Percentiles rank a stretch among this genome's conserved stretches.
Conservation (phyloP, 2,329 filamentous ascomycete species). For the Malbranchea cinnamomea region DNA sequence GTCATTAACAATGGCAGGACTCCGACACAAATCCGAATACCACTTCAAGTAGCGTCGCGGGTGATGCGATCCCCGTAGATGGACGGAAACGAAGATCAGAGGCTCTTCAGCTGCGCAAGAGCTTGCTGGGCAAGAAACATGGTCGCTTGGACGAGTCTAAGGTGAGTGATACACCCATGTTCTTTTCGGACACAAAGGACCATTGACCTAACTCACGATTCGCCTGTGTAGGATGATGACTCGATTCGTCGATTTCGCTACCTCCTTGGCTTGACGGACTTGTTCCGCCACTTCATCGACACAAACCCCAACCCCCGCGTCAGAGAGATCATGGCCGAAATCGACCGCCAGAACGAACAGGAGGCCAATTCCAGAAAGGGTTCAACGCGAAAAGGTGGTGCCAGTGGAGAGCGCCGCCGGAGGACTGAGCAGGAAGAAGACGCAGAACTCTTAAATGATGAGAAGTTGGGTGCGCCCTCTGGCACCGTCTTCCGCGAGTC, state of each 20-base stretch:
- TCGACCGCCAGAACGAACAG: conserved; percentile 79
- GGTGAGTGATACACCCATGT: conserved; percentile 43
- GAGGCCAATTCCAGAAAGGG: conserved; percentile 59
- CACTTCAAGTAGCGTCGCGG: conserved; percentile 69
- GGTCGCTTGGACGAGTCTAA: conserved; percentile 84
- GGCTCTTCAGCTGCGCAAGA: conserved; percentile 77
- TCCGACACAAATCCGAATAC: conserved; percentile 53
- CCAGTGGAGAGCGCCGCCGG: conserved; percentile 59
- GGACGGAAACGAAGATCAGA: conserved; percentile 76
- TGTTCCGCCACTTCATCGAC: conserved; percentile 98
- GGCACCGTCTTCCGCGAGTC: conserved; percentile 91
- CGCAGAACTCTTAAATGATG: conserved; percentile 71
- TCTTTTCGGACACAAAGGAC: too few relatives aligned
- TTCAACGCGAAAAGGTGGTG: conserved; percentile 68
- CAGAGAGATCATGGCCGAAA: conserved; percentile 83
- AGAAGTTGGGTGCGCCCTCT: conserved; percentile 71
- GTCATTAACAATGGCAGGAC: conserved; percentile 29
- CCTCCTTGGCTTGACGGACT: conserved; percentile 80
- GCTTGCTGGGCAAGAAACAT: conserved; percentile 89
- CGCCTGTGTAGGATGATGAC: conserved; percentile 60
- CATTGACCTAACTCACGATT: too few relatives aligned
- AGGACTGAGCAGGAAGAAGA: conserved; percentile 97
- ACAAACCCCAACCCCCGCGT: conserved; percentile 92
- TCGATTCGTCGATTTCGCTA: conserved; percentile 90
- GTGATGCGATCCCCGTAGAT: conserved; percentile 52